Conservation (phyloP, 2,329 filamentous ascomycete species). For the Rachicladosporium sp. region DNA sequence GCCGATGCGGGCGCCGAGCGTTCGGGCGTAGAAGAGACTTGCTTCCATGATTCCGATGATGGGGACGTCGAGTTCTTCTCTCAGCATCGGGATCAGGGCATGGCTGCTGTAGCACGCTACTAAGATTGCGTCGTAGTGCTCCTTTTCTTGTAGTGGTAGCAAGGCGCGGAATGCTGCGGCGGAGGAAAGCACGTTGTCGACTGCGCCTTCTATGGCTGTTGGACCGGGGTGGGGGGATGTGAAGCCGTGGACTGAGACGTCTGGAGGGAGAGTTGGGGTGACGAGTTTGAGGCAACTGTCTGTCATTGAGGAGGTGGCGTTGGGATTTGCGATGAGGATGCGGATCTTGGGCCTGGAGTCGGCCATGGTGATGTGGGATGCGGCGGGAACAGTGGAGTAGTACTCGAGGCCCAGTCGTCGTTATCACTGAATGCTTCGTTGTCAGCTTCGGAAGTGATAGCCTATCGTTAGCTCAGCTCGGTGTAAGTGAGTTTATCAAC, state of each 20-base stretch:
- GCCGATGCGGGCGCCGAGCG: conserved; percentile 36
- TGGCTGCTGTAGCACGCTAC: conserved; percentile 40
- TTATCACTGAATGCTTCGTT: too few species aligned
- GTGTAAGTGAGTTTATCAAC: too few species aligned
- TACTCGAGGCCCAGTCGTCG: too few species aligned
- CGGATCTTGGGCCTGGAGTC: conserved; percentile 13
- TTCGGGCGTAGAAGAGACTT: conserved; percentile 36
- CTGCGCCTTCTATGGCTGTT: conserved; percentile 38
- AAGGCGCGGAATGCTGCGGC: conserved; percentile 37
- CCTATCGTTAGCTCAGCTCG: too few species aligned
- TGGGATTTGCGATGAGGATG: conserved; percentile 39
- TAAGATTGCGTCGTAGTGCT: conserved; percentile 35
- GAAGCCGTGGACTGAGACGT: conserved; percentile 38
- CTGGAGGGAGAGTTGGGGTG: conserved; percentile 31
- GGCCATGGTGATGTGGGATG: too few species aligned
- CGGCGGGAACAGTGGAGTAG: too few species aligned
- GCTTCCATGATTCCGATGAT: conserved; percentile 42
- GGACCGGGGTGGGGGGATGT: conserved; percentile 38
- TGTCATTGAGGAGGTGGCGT: conserved; percentile 37
- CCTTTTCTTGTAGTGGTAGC: conserved; percentile 27
- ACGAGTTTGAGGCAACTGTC: conserved; percentile 34
- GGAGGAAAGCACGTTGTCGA: conserved; percentile 39
- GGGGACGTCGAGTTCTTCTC: conserved; percentile 34
- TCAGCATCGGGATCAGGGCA: conserved; percentile 33
- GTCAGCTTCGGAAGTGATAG: too few species aligned